Evolutionary conservation across 2,329 filamentous ascomycete genomes (phyloP).

Genomic region (Lachnellula arida): DNA sequence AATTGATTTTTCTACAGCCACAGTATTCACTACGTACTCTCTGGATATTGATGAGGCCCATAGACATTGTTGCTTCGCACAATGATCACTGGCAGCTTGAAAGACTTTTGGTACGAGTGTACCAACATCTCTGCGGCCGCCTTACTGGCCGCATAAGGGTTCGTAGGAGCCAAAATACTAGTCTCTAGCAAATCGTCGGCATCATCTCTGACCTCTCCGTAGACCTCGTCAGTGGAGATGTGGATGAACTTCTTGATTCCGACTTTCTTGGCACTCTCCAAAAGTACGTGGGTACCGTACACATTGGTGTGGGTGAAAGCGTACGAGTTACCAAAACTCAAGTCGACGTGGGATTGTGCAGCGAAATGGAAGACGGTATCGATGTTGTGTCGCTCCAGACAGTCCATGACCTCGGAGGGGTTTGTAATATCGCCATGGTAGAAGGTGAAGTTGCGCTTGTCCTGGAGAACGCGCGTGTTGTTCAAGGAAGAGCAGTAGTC

Average conservation of each 20-base stretch:
- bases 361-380: slow-evolving; percentile 83
- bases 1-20: not conserved
- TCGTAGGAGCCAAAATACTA: slow-evolving; percentile 72
- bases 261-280: slow-evolving; percentile 71
- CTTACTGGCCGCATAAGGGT: slow-evolving; percentile 77
- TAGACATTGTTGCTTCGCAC: slow-evolving; percentile 83
- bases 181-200: slow-evolving; percentile 68
- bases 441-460: slow-evolving; percentile 69
- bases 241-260: slow-evolving; percentile 72
- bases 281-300: slow-evolving; percentile 75
- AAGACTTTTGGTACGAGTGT: slow-evolving; percentile 81
- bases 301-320: slow-evolving; percentile 79
- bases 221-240: slow-evolving; percentile 81
- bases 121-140: slow-evolving; percentile 81
- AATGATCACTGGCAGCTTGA: slow-evolving; percentile 74
- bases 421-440: slow-evolving; percentile 76
- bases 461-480: slow-evolving; percentile 67
- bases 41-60: slow-evolving; percentile 77
- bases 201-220: slow-evolving; percentile 71
- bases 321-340: slow-evolving; percentile 79
- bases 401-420: slow-evolving; percentile 63
- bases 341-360: slow-evolving; percentile 78
- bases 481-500: slow-evolving; percentile 79
- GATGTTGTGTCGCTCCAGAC: slow-evolving; percentile 65
- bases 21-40: slow-evolving; percentile 54